These are phyloP conservation scores for Echria macrotheca DNA, from an alignment of 495 filamentous ascomycete species.

Conservation along the genomic window DNA sequence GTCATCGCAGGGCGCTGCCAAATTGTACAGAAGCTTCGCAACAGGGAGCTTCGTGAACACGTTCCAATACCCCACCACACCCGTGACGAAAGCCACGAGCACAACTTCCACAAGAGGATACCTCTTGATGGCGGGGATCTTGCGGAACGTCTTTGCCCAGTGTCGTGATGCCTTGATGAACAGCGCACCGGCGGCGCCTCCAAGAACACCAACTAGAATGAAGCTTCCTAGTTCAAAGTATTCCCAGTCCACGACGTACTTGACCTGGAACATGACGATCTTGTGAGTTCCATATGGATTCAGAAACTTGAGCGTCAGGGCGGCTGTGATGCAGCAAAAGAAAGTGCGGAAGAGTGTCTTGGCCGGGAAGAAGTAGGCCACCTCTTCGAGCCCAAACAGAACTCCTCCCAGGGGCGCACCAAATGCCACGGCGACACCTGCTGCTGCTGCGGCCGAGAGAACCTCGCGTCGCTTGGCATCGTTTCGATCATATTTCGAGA, in stretches of 20 bases:
- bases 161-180: constrained; percentile 93
- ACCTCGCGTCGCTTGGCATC: constrained; percentile 86
- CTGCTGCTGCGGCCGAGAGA: constrained; percentile 84
- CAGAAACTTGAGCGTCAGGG: constrained; percentile 85
- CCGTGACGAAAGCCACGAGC: constrained; percentile 81
- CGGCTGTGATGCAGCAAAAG: constrained; percentile 93
- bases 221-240: constrained; percentile 87
- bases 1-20: constrained; percentile 74
- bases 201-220: constrained; percentile 75
- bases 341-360: constrained; percentile 97
- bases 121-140: constrained; percentile 71
- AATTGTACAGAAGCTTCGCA: constrained; percentile 81
- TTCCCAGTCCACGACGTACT: constrained; percentile 89
- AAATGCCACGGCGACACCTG: constrained; percentile 91
- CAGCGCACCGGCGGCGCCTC: constrained; percentile 77
- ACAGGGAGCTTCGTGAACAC: constrained; percentile 82
- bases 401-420: constrained; percentile 91
- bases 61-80: constrained; percentile 88
- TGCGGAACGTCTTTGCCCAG: constrained; percentile 86
- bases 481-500: constrained; percentile 88
- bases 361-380: constrained; percentile 95
- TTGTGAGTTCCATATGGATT: constrained; percentile 96
- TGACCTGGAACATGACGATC: constrained; percentile 92
- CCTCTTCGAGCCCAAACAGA: constrained; percentile 90
- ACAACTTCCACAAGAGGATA: constrained; percentile 83